Conservation (phyloP, 192 early-diverging fungal species). For the Geosiphon pyriformis region DNA sequence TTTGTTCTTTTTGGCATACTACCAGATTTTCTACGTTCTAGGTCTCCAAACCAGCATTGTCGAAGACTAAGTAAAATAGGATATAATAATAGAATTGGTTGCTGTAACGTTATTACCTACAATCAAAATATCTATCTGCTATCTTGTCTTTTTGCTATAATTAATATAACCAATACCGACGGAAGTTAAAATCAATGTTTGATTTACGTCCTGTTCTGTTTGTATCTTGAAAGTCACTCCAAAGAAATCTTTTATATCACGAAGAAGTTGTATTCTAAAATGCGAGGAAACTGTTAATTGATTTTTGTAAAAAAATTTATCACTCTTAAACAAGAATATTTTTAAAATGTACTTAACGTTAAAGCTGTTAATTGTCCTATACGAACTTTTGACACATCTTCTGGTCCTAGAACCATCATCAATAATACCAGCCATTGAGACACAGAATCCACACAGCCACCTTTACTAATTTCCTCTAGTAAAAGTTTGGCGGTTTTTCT, state of each 20-base stretch:
- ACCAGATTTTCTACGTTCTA: neutral
- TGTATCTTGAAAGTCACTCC: constrained; percentile 90
- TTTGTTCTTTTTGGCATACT: too few species aligned
- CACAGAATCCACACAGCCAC: constrained; percentile 85
- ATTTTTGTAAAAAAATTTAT: neutral
- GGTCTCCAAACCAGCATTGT: constrained; percentile 3
- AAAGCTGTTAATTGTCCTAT: constrained; percentile 81
- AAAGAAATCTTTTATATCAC: constrained; percentile 87
- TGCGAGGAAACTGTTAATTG: constrained; percentile 2
- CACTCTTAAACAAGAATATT: neutral
- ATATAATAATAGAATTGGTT: neutral
- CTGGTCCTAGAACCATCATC: constrained; percentile 81
- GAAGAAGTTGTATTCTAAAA: constrained; percentile 78
- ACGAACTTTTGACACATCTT: constrained; percentile 90
- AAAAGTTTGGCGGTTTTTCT: constrained; percentile 67
- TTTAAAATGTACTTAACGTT: constrained; percentile 51
- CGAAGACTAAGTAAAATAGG: constrained; percentile 4
- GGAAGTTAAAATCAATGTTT: constrained; percentile 69
- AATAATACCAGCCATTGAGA: constrained; percentile 86
- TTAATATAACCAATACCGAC: constrained; percentile 89
- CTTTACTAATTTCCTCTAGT: constrained; percentile 78
- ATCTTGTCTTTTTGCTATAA: constrained; percentile 80
- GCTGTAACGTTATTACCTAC: too few species aligned
- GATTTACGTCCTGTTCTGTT: constrained; percentile 61
- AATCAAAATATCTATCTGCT: constrained; percentile 19